A percentile compares a stretch with the other conserved stretches of the same genome.
These are phyloP conservation scores for Globisporangium heterothallicum DNA, from an alignment of 352 stramenopile genomes.

Conservation along the genomic window DNA sequence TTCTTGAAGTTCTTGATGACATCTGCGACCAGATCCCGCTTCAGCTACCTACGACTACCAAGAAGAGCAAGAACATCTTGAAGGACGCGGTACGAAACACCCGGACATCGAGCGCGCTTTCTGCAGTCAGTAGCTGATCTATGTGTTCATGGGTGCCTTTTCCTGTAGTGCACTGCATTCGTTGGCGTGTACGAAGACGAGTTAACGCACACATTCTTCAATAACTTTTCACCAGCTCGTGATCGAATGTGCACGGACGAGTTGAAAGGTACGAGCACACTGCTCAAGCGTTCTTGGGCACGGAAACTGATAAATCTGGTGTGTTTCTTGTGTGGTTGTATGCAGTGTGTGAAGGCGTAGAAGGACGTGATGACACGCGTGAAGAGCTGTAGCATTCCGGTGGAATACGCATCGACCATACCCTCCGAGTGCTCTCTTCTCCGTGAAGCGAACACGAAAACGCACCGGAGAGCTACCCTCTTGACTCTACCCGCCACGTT, in stretches of 20 bases:
- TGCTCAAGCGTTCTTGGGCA: too few relatives aligned
- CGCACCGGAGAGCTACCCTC: too few relatives aligned
- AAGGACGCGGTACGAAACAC: conserved; percentile 52
- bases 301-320: not conserved
- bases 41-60: conserved; percentile 25
- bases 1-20: conserved; percentile 78
- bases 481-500: too few relatives aligned
- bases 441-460: too few relatives aligned
- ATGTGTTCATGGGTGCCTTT: not conserved
- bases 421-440: too few relatives aligned
- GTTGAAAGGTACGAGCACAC: conserved; percentile 37
- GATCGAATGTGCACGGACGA: conserved; percentile 44
- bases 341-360: conserved; percentile 5
- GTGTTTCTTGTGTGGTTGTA: not conserved
- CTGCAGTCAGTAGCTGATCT: too few relatives aligned
- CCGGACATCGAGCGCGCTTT: too few relatives aligned
- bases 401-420: too few relatives aligned
- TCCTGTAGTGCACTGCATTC: conserved; percentile 66
- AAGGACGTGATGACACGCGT: not conserved
- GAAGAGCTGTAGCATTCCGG: conserved; percentile 5
- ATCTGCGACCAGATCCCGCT: conserved; percentile 58
- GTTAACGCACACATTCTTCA: conserved; percentile 70
- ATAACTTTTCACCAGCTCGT: conserved; percentile 64
- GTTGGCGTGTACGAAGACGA: conserved; percentile 77
- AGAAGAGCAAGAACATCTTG: conserved; percentile 58